phyloP scores from a whole-genome alignment of 352 stramenopile species.

The Phytophthora multivora region DNA sequence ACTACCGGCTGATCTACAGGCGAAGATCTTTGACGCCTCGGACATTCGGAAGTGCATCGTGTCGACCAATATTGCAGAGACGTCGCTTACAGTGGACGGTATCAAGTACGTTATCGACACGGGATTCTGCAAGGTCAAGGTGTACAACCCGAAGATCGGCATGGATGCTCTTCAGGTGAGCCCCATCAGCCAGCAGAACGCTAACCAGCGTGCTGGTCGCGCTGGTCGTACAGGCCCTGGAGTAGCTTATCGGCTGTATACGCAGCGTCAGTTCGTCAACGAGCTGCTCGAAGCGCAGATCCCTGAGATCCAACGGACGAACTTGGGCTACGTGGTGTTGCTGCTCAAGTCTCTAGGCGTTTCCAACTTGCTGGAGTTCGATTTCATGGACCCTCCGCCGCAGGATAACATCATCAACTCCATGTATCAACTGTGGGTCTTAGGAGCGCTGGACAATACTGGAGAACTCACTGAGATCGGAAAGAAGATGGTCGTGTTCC shows the following conservation, averaged over 20 bases:
- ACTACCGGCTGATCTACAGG: constrained; percentile 97
- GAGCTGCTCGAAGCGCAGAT: constrained; percentile 98
- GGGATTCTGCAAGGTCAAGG: constrained; percentile 99
- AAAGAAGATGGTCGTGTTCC: constrained; percentile 98
- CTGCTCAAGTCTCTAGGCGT: constrained; percentile 98
- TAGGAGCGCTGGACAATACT: constrained; percentile 97
- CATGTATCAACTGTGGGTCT: constrained; percentile 99
- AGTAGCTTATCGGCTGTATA: constrained; percentile 97
- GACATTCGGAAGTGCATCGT: constrained; percentile 97
- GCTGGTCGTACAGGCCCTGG: constrained; percentile 92
- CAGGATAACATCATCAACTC: constrained; percentile 97
- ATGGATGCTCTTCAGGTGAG: constrained; percentile 98
- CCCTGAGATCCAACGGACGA: constrained; percentile 98
- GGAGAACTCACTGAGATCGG: constrained; percentile 96
- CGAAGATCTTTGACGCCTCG: constrained; percentile 97
- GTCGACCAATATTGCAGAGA: constrained; percentile 98
- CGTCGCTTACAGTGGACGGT: constrained; percentile 95
- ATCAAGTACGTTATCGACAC: constrained; percentile 99
- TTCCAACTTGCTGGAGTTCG: constrained; percentile 96
- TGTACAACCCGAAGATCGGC: constrained; percentile 99
- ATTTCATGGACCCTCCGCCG: constrained; percentile 99
- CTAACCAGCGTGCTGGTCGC: constrained; percentile 96
- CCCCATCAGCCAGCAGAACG: constrained; percentile 97
- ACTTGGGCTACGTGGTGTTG: constrained; percentile 97
- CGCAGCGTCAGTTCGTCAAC: constrained; percentile 96